Evolutionary conservation across 2,329 filamentous ascomycete species (phyloP), one percentile per base, ranked within the genome.

Genomic region (Xylariales sp.): DNA sequence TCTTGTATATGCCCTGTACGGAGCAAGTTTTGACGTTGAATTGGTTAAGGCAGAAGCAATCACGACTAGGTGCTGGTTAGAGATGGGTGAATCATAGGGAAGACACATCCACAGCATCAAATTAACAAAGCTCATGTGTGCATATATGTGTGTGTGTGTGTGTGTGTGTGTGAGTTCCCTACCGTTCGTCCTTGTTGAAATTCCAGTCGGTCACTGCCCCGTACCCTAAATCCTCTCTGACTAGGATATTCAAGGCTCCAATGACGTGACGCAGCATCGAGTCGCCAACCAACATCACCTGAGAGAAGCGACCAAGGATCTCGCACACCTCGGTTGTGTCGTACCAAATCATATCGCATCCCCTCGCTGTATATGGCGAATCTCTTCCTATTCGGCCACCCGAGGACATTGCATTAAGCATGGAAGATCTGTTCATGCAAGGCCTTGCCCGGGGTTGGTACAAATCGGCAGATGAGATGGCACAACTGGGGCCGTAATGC

Each of bases 121-220:
- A n/a, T n/a, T n/a, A n/a, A n/a, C n/a, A n/a, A n/a, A n/a, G n/a
- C n/a, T n/a, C n/a, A n/a, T n/a, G n/a, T n/a, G n/a, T n/a, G n/a
- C n/a, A n/a, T n/a, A n/a, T n/a, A n/a, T n/a, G n/a, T n/a, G n/a
- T n/a, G n/a, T n/a, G n/a, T n/a, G n/a, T n/a, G 23, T 8, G 23
- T 25, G 23, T 25, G 23, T n/a, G 15, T n/a, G 15, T 6, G 10
- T 6, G 6, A 20, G 12, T 44, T 18, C 15, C 55, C 32, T 48
- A 62, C 63, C 53, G 60, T 50, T 71, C 68, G 30, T 64, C 51
- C 8, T 54, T 46, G n/a, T 55, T 56, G 36, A 72, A 71, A 40
- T 70, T 71, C 67, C 67, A 72, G 44, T 69, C 60, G 4, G 67
- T 71, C 11, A 71, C 67, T 27, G 65, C 67, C 8, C 67, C 68